These are phyloP conservation scores for Hortiboletus flavorubellus DNA, from an alignment of 768 basidiomycete genomes.

Conservation along the genomic window DNA sequence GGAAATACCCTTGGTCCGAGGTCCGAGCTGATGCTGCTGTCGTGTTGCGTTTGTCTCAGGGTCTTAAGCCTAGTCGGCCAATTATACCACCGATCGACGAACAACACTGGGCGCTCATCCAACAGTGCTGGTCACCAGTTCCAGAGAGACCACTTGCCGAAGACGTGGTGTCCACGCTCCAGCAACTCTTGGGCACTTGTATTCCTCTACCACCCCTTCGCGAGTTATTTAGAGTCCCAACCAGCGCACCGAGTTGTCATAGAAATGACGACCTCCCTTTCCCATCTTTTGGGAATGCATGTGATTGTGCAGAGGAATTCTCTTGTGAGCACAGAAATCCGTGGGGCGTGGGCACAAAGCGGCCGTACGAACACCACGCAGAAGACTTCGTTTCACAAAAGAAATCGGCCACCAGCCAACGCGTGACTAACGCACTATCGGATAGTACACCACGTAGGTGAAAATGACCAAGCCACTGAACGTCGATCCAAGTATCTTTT, in stretches of 20 bases:
- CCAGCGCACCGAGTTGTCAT: too few species aligned
- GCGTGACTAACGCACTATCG: too few species aligned
- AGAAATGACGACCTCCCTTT: too few species aligned
- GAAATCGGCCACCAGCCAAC: background rate
- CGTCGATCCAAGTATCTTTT: constrained; percentile 11
- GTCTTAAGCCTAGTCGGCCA: background rate
- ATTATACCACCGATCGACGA: background rate
- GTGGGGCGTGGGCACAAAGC: too few species aligned
- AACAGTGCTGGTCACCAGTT: constrained; percentile 4
- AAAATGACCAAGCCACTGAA: background rate
- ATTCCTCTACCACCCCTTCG: background rate
- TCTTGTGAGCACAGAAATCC: too few species aligned
- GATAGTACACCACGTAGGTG: constrained; percentile 56
- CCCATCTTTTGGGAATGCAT: too few species aligned
- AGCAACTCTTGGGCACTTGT: background rate
- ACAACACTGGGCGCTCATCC: background rate
- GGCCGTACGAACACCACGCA: background rate
- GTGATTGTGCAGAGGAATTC: background rate
- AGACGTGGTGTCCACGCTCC: background rate
- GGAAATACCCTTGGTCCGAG: background rate
- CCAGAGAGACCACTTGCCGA: background rate
- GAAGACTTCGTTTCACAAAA: background rate
- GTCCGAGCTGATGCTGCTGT: background rate
- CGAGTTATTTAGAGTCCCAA: background rate
- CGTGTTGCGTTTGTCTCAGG: background rate